Evolutionary conservation across 345 rosid genomes (phyloP), one percentile per base, ranked within the genome.

Genomic region (Lepidium africanum): DNA sequence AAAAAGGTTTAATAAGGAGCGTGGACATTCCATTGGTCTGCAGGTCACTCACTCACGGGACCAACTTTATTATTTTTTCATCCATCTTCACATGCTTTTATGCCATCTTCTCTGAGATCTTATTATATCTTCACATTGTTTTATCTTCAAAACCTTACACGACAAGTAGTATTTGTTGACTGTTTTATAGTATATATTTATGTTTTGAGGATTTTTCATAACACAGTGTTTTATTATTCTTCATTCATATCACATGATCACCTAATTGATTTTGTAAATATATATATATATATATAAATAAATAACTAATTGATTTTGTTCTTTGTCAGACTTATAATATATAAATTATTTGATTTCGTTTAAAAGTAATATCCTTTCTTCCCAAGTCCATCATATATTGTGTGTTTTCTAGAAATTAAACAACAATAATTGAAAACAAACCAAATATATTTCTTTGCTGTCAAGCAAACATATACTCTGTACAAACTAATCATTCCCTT

Each of bases 1-100:
- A 60, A 37, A n/a, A 59, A 59, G 14, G 12, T 38, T 56, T 30
- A 30, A 10, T 10, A 37, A 53, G 38, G 39, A 56, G 32, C 45
- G 32, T 65, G 54, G 60, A 65, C 77, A 58, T 65, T 65, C 67
- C 32, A 54, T 51, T 65, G 61, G 66, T 73, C 66, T 72, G 76
- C 65, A 65, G 51, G 66, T 72, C 71, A 30, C 7, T 30, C 7
- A 30, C 33, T 30, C 33, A 65, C 71, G 66, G 76, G 66, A 49
- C 32, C 76, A 72, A 9, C 16, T 65, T 65, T 39, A 57, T 57
- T 65, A 73, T 55, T 57, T 69, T 25, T 32, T 14, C 66, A 40
- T 41, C 67, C 14, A 65, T 23, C 72, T 50, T 73, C 77, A 73
- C 55, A 73, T 73, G 72, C 23, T 50, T 35, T 42, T 65, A 48